A percentile compares a stretch with the other conserved stretches of the same genome.
Evolutionary conservation across 129 eudicot species (phyloP).

Genomic region (Apium graveolens): DNA sequence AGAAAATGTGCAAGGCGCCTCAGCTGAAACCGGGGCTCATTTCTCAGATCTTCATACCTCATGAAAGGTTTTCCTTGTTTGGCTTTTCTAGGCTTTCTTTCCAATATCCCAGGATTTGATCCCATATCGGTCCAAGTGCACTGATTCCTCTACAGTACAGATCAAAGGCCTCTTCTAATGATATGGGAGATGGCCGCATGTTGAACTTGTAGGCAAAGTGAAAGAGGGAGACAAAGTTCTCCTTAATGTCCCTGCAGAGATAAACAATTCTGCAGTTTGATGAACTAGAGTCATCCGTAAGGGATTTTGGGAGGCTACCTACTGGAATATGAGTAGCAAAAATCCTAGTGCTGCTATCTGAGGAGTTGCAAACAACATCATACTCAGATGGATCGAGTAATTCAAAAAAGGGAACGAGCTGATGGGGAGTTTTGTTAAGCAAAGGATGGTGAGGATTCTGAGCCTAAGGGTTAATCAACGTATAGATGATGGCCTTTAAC

Average conservation of each 20-base stretch:
- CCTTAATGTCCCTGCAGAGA: slow-evolving; percentile 56
- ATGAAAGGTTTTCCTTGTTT: slow-evolving; percentile 27
- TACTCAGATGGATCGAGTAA: neutral
- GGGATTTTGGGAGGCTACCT: neutral
- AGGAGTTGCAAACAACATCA: neutral
- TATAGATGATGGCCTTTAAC: slow-evolving; percentile 35
- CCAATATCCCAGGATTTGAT: slow-evolving; percentile 46
- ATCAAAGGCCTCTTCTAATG: slow-evolving; percentile 35
- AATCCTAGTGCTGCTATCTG: neutral
- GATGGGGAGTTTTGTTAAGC: neutral
- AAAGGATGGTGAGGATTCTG: slow-evolving; percentile 18
- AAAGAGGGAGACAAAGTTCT: slow-evolving; percentile 48
- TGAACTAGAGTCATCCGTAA: neutral
- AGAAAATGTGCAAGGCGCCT: slow-evolving; percentile 43
- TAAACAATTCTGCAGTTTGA: slow-evolving; percentile 44
- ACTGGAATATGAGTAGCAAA: neutral
- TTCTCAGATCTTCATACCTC: slow-evolving; percentile 52
- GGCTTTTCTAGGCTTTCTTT: slow-evolving; percentile 28
- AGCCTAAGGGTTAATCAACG: slow-evolving; percentile 19
- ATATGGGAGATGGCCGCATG: slow-evolving; percentile 5
- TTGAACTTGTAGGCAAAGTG: slow-evolving; percentile 35
- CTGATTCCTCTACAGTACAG: slow-evolving; percentile 38
- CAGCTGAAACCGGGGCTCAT: slow-evolving; percentile 18
- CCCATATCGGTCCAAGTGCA: slow-evolving; percentile 55
- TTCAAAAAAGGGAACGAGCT: neutral